Evolutionary conservation across 1,139 yeast genomes (phyloP), one percentile per base, ranked within the genome.

Genomic region (Wickerhamomyces sp.): DNA sequence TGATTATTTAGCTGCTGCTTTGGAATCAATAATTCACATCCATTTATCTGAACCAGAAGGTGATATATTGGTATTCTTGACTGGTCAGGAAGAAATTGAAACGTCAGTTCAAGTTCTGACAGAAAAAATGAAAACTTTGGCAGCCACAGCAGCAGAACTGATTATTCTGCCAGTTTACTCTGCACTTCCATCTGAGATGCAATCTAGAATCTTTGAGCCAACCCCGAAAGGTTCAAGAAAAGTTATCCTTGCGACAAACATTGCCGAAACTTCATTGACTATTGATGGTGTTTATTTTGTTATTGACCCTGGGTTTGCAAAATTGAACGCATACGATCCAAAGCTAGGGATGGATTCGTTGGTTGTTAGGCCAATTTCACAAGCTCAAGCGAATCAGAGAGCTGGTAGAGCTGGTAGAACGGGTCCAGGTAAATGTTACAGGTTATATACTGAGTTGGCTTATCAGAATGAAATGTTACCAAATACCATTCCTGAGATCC

Each of bases 371-470:
- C 95, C 96, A 0, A 89, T 96, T 54, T 91, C 98, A 0, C 78
- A 85, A 52, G 98, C 99, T 0, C 89, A 95, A 39, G 97, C 97
- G 0, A 90, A 90, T 54, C 99, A 93, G 67, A 71, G 99, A 51
- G 89, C 96, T 2, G 99, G 99, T 44, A 78, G 99, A 66, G 99
- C 99, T 0, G 99, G 99, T 10, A 82, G 99, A 70, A 86, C 90
- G 3, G 95, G 96, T 0, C 96, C 98, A 0, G 99, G 99, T 1
- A 90, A 89, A 62, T 93, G 99, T 63, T 93, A 81, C 60, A 67
- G 99, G 41, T 68, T 93, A 27, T 93, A 80, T 61, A 91, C 99
- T 0, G 90, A 88, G 61, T 79, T 91, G 78, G 84, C 96, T 0
- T 93, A 79, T 59, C 70, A 78, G 52, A 77, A 87, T 44, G 99